Evolutionary conservation across 257 asterid species (phyloP).

Genomic region (Penstemon eatonii): DNA sequence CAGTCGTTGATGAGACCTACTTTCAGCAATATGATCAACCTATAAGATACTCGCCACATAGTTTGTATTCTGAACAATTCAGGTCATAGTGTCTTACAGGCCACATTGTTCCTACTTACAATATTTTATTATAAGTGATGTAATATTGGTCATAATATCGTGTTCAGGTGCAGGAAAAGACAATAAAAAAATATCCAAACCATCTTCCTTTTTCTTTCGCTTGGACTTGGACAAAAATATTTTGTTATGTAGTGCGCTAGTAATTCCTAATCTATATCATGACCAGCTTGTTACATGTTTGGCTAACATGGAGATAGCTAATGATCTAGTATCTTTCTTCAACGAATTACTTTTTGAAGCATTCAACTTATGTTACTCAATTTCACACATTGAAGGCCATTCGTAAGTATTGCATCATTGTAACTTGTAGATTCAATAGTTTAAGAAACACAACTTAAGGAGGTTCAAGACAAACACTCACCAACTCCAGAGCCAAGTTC

Average conservation of each 20-base stretch:
- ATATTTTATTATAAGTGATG: too few species aligned
- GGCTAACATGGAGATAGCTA: neutral
- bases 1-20: neutral
- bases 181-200: neutral
- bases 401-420: neutral
- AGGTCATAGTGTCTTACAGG: neutral
- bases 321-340: conserved; percentile 12
- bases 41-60: neutral
- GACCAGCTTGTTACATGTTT: conserved; percentile 60
- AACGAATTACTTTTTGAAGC: neutral
- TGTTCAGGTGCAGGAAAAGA: neutral
- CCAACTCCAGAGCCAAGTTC: conserved; percentile 98
- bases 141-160: too few species aligned
- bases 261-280: conserved; percentile 79
- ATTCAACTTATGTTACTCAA: neutral
- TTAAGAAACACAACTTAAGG: neutral
- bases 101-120: too few species aligned
- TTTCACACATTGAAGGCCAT: conserved; percentile 8
- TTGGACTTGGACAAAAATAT: neutral
- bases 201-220: neutral
- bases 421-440: neutral
- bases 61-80: neutral
- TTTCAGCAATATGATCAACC: neutral
- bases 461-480: conserved; percentile 35
- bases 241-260: neutral